Base-by-base conservation (phyloP, 73 alveolate genomes). In the Paramecium tetraurelia region DNA sequence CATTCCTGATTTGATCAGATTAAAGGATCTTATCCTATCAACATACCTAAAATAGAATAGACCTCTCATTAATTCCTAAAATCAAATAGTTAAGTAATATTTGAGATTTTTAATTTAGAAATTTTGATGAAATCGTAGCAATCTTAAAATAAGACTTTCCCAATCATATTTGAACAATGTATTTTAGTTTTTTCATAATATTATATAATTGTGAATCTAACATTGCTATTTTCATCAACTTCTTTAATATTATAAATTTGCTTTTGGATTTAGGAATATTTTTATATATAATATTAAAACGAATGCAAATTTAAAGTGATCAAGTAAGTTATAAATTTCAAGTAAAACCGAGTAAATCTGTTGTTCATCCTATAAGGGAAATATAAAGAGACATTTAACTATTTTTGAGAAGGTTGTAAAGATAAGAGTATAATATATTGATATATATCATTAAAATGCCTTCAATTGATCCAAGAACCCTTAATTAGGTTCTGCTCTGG, bases 401-500 rank as follows among this genome's bases (percentile, higher is more conserved):
- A 40, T 40, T 40, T 40, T 12, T 40, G 16, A 2, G 48, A 7
- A 40, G 14, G 16, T 7, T 40, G 8, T 40, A 7, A 40, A 8
- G 1, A 40, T 1, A 53, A 18, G 69, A 53, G 69, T 53, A 53
- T 22, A 53, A 53, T 53, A 53, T 18, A 53, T 53, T 53, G 18
- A 53, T n/a, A 53, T 5, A 16, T 4, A 22, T 53, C 69, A 53
- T 53, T 16, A 18, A 53, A 63, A 63, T 12, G 84, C 5, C 84
- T 63, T 63, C 43, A 95, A 86, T 70, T 95, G 92, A 12, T 58
- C 20, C 58, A 12, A 48, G 58, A 95, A 95, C 35, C 96, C 97
- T 35, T 87, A 77, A 63, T 95, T 95, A 1, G 97, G 97, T 29
- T 27, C 63, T 4, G 92, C 86, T 44, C 90, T 86, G 22, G 85